Conservation (phyloP, 1,284 basidiomycete genomes). For the Heterobasidion annosum region DNA sequence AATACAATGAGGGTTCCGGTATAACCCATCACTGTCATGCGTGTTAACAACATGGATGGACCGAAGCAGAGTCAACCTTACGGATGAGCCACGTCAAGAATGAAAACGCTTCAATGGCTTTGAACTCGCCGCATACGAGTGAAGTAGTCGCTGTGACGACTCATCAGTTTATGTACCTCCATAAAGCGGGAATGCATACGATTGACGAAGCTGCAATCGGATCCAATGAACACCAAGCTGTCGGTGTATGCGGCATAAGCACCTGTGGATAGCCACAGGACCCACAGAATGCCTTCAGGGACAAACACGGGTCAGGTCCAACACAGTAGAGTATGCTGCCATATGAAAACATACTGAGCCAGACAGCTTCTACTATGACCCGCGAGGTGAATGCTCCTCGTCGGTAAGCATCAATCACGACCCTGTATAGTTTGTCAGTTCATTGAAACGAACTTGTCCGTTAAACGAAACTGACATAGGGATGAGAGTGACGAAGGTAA, state of each 20-base stretch:
- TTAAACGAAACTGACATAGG: slow-evolving; percentile 29
- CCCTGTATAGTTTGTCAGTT: slow-evolving; percentile 1
- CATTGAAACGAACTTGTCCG: neutral
- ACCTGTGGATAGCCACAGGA: slow-evolving; percentile 48
- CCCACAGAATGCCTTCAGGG: slow-evolving; percentile 37
- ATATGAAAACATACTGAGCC: slow-evolving; percentile 25
- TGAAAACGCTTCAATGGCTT: slow-evolving; percentile 40
- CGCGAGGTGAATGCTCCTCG: slow-evolving; percentile 34
- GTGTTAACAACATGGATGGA: neutral
- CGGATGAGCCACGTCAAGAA: slow-evolving; percentile 43
- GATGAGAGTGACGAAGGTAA: slow-evolving; percentile 35
- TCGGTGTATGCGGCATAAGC: slow-evolving; percentile 24
- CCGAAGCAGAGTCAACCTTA: slow-evolving; percentile 18
- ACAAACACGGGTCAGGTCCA: neutral
- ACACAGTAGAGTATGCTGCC: neutral
- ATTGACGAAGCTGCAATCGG: slow-evolving; percentile 2
- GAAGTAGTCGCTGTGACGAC: slow-evolving; percentile 8
- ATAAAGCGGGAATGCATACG: neutral
- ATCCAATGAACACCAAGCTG: slow-evolving; percentile 12
- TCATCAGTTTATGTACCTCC: neutral
- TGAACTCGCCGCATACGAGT: slow-evolving; percentile 32
- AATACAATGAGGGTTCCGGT: slow-evolving; percentile 24
- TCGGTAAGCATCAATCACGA: slow-evolving; percentile 27
- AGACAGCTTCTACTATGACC: slow-evolving; percentile 32
- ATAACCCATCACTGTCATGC: slow-evolving; percentile 32